Conservation (phyloP, 768 basidiomycete genomes). For the Panellus pusillus region DNA sequence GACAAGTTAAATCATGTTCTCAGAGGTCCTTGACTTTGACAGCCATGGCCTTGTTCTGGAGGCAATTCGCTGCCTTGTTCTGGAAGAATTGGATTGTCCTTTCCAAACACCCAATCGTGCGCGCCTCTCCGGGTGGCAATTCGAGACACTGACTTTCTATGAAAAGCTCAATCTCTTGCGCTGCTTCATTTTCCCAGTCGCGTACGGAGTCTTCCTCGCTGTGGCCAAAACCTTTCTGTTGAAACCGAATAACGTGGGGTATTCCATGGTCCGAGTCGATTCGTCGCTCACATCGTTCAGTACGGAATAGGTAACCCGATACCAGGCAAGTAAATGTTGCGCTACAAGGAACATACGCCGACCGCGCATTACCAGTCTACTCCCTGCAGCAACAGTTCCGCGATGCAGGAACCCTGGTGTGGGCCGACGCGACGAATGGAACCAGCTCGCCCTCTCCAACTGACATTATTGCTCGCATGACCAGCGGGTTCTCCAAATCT, state of each 20-base stretch:
- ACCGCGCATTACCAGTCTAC: slow-evolving; percentile 33
- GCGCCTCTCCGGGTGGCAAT: slow-evolving; percentile 25
- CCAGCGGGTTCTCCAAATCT: slow-evolving; percentile 44
- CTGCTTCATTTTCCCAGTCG: slow-evolving; percentile 64
- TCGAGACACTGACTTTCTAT: neutral
- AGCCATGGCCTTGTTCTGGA: slow-evolving; percentile 46
- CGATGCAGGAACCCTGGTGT: slow-evolving; percentile 52
- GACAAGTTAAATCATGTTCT: too few relatives aligned
- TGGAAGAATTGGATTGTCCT: slow-evolving; percentile 79
- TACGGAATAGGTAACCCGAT: slow-evolving; percentile 62
- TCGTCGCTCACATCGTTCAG: slow-evolving; percentile 31
- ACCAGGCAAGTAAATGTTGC: slow-evolving; percentile 8
- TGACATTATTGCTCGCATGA: slow-evolving; percentile 62
- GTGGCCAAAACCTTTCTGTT: slow-evolving; percentile 60
- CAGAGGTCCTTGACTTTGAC: neutral
- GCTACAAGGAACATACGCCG: too few relatives aligned
- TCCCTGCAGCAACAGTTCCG: slow-evolving; percentile 51
- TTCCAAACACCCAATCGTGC: slow-evolving; percentile 62
- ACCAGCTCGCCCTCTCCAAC: slow-evolving; percentile 52
- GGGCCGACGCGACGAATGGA: slow-evolving; percentile 69
- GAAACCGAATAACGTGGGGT: slow-evolving; percentile 60
- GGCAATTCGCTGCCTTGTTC: slow-evolving; percentile 59
- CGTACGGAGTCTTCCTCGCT: slow-evolving; percentile 66
- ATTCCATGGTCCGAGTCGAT: neutral
- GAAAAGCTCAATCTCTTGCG: slow-evolving; percentile 56